phyloP scores from a whole-genome alignment of 495 filamentous ascomycete species.

The Penicillium canariense region DNA sequence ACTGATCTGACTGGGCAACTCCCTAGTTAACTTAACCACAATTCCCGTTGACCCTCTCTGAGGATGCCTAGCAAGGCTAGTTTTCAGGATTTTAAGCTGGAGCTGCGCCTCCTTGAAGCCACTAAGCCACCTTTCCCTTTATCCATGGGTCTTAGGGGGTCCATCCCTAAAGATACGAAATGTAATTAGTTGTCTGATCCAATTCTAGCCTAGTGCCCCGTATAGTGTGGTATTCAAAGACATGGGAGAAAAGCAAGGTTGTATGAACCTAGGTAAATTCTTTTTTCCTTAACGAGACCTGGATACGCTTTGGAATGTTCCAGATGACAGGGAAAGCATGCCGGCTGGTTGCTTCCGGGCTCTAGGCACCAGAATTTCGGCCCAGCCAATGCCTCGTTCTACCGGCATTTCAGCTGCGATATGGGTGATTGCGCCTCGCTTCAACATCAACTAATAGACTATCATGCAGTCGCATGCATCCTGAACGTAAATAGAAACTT shows the following conservation, averaged over 20 bases:
- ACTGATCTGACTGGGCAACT: background rate
- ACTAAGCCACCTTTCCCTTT: background rate
- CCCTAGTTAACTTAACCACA: background rate
- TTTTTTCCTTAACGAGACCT: background rate
- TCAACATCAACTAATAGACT: background rate
- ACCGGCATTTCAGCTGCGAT: background rate
- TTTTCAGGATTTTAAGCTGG: background rate
- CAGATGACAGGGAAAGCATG: background rate
- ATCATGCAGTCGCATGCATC: background rate
- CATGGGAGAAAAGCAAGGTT: too few species aligned
- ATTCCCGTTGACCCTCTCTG: too few species aligned
- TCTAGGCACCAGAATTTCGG: conserved; percentile 7
- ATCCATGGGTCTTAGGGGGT: background rate
- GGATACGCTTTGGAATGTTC: background rate
- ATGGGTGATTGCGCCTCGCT: background rate
- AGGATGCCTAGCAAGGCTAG: background rate
- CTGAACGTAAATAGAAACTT: background rate
- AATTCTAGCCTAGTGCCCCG: too few species aligned
- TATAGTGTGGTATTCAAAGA: too few species aligned
- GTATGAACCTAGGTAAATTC: too few species aligned
- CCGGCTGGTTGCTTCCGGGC: too few species aligned
- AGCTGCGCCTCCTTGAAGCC: conserved; percentile 13
- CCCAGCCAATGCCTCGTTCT: background rate
- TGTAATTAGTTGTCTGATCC: background rate
- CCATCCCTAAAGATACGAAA: background rate